phyloP scores from a whole-genome alignment of 306 rosid species.

The Astragalus glycyphyllos region DNA sequence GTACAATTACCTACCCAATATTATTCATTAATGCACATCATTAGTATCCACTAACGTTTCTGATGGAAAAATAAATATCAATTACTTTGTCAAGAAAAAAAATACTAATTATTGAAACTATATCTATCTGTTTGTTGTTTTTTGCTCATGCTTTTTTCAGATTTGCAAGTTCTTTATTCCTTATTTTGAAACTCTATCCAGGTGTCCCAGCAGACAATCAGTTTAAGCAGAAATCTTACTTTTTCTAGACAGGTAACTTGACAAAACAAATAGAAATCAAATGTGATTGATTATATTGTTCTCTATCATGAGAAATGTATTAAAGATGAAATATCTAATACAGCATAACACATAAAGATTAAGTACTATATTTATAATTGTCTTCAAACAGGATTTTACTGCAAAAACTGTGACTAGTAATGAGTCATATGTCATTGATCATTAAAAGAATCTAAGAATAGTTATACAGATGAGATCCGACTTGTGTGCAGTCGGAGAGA shows the following conservation, averaged over 20 bases:
- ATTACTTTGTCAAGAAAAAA: no score
- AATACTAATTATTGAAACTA: background rate
- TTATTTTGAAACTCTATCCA: slow-evolving; percentile 2
- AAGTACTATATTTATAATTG: no score
- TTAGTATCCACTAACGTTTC: background rate
- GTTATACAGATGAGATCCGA: no score
- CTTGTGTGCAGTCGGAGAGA: no score
- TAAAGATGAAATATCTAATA: no score
- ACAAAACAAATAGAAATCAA: background rate
- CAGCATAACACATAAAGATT: no score
- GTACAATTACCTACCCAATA: no score
- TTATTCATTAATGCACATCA: background rate
- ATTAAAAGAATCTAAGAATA: no score
- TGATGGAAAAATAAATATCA: no score
- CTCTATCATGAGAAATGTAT: background rate
- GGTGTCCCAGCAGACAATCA: slow-evolving; percentile 31
- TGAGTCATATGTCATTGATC: no score
- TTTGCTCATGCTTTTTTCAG: background rate
- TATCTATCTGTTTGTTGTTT: background rate
- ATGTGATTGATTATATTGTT: background rate
- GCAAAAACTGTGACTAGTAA: no score
- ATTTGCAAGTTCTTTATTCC: background rate
- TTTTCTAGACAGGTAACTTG: slow-evolving; percentile 39
- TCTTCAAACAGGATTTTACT: no score
- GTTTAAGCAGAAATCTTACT: slow-evolving; percentile 39